These are phyloP conservation scores for Lactuca saligna DNA, from an alignment of 129 eudicot genomes.

Conservation along the genomic window DNA sequence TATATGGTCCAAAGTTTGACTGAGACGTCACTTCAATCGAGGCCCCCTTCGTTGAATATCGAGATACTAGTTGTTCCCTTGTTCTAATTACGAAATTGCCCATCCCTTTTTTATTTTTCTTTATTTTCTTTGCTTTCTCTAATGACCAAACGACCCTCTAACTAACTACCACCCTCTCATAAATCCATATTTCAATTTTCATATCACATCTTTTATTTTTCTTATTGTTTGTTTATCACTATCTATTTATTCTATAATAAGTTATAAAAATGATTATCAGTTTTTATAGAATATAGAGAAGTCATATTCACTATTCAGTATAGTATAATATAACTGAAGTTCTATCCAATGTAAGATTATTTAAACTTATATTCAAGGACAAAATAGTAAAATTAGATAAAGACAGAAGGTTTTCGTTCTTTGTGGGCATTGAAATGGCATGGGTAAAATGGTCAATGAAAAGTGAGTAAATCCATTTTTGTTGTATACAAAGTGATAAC, in stretches of 20 bases:
- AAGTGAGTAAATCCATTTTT: slow-evolving; percentile 36
- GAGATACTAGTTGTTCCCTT: slow-evolving; percentile 43
- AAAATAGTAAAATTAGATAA: slow-evolving; percentile 24
- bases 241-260: no score
- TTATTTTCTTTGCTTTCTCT: not conserved
- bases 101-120: slow-evolving; percentile 8
- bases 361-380: slow-evolving; percentile 2
- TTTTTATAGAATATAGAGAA: no score
- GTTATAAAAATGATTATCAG: no score
- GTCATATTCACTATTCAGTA: no score
- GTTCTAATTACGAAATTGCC: slow-evolving; percentile 27
- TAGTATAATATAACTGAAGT: no score
- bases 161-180: slow-evolving; percentile 3
- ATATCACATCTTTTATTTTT: not conserved
- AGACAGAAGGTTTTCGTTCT: not conserved
- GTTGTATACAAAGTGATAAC: slow-evolving; percentile 40
- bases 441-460: slow-evolving; percentile 30
- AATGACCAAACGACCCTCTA: slow-evolving; percentile 22
- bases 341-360: no score
- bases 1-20: slow-evolving; percentile 52
- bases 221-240: no score
- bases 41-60: slow-evolving; percentile 59
- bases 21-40: slow-evolving; percentile 53
- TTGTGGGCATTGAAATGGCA: not conserved
- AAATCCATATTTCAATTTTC: not conserved